phyloP scores from a whole-genome alignment of 2,329 filamentous ascomycete genomes.

The Emergomyces orientalis region DNA sequence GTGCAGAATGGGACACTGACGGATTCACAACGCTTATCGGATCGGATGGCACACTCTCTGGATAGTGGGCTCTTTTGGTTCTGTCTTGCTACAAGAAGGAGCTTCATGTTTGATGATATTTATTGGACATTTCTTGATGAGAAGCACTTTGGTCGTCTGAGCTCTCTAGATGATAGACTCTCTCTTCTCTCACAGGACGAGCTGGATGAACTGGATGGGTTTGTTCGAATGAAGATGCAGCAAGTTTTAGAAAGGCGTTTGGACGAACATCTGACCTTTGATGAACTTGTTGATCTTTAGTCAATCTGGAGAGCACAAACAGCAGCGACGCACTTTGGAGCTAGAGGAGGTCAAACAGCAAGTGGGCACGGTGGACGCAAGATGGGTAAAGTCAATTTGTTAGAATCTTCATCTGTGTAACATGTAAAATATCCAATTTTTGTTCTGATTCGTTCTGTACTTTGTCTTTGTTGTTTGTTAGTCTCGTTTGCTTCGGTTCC shows the following conservation, averaged over 20 bases:
- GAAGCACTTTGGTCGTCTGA: slow-evolving; percentile 5
- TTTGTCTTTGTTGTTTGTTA: too few species aligned
- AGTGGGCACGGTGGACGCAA: too few species aligned
- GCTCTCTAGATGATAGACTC: slow-evolving; percentile 5
- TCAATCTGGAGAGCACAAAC: too few species aligned
- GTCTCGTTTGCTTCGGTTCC: too few species aligned
- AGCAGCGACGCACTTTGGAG: too few species aligned
- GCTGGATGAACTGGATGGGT: slow-evolving; percentile 4
- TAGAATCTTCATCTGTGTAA: too few species aligned
- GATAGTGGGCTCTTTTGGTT: slow-evolving; percentile 23
- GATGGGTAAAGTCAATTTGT: too few species aligned
- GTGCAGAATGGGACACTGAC: slow-evolving; percentile 10
- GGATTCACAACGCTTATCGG: slow-evolving; percentile 18
- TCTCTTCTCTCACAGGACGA: slow-evolving; percentile 7
- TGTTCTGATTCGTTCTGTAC: too few species aligned
- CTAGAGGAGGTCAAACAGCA: too few species aligned
- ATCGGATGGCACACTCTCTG: slow-evolving; percentile 20
- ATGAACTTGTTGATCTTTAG: slow-evolving; percentile 16
- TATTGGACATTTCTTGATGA: slow-evolving; percentile 10
- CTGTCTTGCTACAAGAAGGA: slow-evolving; percentile 20
- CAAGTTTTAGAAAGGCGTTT: slow-evolving; percentile 3
- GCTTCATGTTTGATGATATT: slow-evolving; percentile 20
- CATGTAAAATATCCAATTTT: too few species aligned
- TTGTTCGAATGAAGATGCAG: slow-evolving; percentile 7
- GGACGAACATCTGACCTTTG: slow-evolving; percentile 7